Conservation (phyloP, 2,329 filamentous ascomycete species). For the Plenodomus tracheiphilus region DNA sequence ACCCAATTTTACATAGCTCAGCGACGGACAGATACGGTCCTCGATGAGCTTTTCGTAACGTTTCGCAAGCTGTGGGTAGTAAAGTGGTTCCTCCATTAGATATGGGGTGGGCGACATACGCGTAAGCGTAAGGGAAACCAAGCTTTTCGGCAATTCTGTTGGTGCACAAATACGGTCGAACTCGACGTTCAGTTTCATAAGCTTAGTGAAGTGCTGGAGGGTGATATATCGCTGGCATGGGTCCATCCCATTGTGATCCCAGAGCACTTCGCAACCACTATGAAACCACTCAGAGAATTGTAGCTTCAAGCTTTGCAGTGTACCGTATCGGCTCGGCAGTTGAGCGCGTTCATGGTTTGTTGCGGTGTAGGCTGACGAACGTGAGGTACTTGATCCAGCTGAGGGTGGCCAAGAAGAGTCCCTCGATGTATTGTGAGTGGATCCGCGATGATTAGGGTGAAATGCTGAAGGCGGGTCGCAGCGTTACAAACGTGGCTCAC, state of each 20-base stretch:
- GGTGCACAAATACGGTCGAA: background rate
- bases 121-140: background rate
- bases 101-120: background rate
- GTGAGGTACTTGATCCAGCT: background rate
- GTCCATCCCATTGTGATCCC: constrained; percentile 1
- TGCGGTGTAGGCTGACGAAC: background rate
- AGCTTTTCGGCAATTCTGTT: background rate
- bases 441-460: background rate
- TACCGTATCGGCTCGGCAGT: background rate
- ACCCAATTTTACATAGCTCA: background rate
- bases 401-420: background rate
- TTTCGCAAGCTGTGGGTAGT: background rate
- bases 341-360: background rate
- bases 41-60: background rate
- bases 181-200: background rate
- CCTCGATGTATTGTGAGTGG: background rate
- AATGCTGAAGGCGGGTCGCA: background rate
- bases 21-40: background rate
- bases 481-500: background rate
- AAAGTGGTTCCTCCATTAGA: constrained; percentile 1
- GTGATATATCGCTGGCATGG: constrained; percentile 1
- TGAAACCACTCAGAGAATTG: constrained; percentile 1
- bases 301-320: background rate
- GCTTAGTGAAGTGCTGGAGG: background rate
- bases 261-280: background rate